Evolutionary conservation across 2,329 filamentous ascomycete genomes (phyloP).

Genomic region (Aphanoascus verrucosus): DNA sequence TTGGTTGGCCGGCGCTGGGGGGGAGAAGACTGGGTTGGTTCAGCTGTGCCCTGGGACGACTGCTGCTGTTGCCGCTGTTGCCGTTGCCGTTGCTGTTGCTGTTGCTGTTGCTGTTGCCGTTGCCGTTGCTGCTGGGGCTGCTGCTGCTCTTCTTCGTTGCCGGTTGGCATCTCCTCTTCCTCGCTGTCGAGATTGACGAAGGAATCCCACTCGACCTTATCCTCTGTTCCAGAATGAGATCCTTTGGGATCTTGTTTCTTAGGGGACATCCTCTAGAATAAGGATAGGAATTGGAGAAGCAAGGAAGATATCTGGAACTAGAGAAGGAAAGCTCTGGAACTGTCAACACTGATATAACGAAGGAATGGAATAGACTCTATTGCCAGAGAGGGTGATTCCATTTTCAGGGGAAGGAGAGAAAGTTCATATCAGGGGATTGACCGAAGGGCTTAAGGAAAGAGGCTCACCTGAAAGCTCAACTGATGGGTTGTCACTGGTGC

Average conservation of each 20-base stretch:
- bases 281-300: background rate
- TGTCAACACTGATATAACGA: background rate
- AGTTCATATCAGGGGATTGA: background rate
- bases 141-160: background rate
- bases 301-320: background rate
- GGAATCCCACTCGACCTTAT: slow-evolving; percentile 3
- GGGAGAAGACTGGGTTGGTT: background rate
- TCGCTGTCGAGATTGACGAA: slow-evolving; percentile 12
- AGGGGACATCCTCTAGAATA: slow-evolving; percentile 4
- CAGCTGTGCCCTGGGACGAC: background rate
- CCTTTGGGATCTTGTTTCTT: background rate
- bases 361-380: background rate
- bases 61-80: too few species aligned
- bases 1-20: slow-evolving; percentile 8
- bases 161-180: slow-evolving; percentile 11
- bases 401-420: background rate
- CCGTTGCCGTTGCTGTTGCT: too few species aligned
- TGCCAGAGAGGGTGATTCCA: background rate
- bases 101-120: too few species aligned
- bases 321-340: background rate
- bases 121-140: too few species aligned
- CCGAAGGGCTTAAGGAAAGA: background rate
- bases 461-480: background rate
- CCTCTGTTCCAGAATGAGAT: background rate
- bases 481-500: too few species aligned